Evolutionary conservation across 1,139 yeast genomes (phyloP), one percentile per base, ranked within the genome.

Genomic region (Komagataea norvegica): DNA sequence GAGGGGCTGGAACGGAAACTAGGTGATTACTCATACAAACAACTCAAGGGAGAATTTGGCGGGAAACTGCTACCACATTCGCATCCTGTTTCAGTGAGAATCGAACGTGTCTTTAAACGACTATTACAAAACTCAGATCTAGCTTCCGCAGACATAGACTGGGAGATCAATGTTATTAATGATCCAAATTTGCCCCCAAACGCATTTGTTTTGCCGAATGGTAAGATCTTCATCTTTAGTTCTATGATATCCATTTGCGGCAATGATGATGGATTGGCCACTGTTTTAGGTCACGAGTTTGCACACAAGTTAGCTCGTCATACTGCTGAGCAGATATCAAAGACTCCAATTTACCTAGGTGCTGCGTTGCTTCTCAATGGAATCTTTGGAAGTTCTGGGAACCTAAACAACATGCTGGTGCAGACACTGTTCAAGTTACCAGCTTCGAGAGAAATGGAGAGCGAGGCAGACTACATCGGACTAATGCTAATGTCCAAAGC

Each of bases 401-500:
- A 72, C 29, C 56, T 82, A 40, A 77, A 74, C 50, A 70, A 73
- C 38, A 49, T 82, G 31, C 52, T 87, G 26, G 64, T 84, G 17
- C 71, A 72, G 22, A 72, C 88, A 0, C 59, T 79, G 21, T 59
- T 89, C 33, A 74, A 77, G 46, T 74, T 82, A 73, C 96, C 96
- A 0, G 85, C 94, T 1, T 82, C 94, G 1, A 69, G 98, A 52
- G 87, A 77, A 47, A 86, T 86, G 95, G 99, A 91, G 60, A 74
- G 88, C 1, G 98, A 91, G 58, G 98, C 98, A 0, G 98, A 91
- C 57, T 80, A 80, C 51, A 89, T 91, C 28, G 99, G 99, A 0
- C 67, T 93, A 45, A 84, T 87, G 76, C 69, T 89, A 48, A 84
- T 91, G 95, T 78, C 96, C 3, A 67, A 78, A 44, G 95, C 95